These are phyloP conservation scores for Inosperma sp. DNA, from an alignment of 768 basidiomycete genomes.

Conservation along the genomic window DNA sequence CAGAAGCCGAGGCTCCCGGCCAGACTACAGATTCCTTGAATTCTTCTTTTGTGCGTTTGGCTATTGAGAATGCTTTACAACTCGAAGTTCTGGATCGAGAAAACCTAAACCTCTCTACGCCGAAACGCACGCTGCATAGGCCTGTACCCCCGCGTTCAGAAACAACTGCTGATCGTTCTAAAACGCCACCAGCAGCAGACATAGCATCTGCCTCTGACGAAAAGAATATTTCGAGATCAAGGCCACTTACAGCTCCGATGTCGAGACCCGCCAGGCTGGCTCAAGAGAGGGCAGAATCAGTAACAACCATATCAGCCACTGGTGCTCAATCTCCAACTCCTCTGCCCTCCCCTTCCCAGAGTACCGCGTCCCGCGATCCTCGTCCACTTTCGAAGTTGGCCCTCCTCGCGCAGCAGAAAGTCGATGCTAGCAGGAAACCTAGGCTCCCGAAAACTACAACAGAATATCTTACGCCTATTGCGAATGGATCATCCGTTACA, in stretches of 20 bases:
- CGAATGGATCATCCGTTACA: constrained; percentile 78
- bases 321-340: constrained; percentile 17
- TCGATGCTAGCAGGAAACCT: constrained; percentile 42
- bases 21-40: constrained; percentile 39
- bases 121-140: constrained; percentile 8
- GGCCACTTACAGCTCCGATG: constrained; percentile 17
- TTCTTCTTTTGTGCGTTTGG: constrained; percentile 57
- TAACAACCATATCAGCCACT: constrained; percentile 6
- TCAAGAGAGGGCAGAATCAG: constrained; percentile 44
- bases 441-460: constrained; percentile 47
- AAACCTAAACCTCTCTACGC: constrained; percentile 15
- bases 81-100: constrained; percentile 50
- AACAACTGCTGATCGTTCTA: constrained; percentile 19
- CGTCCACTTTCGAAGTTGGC: constrained; percentile 69
- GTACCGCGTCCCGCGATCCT: constrained; percentile 12
- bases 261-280: constrained; percentile 61
- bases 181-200: constrained; percentile 20
- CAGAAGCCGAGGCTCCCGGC: constrained; percentile 18
- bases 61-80: constrained; percentile 63
- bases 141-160: constrained; percentile 14
- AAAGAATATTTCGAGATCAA: not conserved
- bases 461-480: constrained; percentile 71
- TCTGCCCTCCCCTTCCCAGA: constrained; percentile 21
- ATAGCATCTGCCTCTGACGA: not conserved
- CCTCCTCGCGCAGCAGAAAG: constrained; percentile 61